These are phyloP conservation scores for Pulicaria dysenterica DNA, from an alignment of 129 eudicot genomes.

Conservation along the genomic window DNA sequence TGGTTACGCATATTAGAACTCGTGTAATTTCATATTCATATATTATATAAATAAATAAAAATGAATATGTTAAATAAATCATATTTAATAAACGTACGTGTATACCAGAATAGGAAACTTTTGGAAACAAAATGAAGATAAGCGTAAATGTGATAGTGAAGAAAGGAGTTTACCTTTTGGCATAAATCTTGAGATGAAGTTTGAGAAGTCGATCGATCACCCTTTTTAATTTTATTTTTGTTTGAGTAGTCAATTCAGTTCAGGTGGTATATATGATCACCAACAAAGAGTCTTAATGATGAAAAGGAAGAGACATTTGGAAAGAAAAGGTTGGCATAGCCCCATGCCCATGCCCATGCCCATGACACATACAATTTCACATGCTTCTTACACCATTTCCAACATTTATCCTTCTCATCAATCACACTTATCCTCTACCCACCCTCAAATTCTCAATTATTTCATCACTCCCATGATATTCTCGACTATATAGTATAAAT, in stretches of 20 bases:
- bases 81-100: neutral
- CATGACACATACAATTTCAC: constrained; percentile 37
- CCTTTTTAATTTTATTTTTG: neutral
- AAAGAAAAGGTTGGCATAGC: constrained; percentile 26
- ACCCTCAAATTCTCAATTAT: constrained; percentile 10
- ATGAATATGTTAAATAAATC: too few species aligned
- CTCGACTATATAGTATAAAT: too few species aligned
- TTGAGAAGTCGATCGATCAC: neutral
- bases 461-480: constrained; percentile 12
- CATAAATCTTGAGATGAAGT: neutral
- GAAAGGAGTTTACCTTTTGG: constrained; percentile 10
- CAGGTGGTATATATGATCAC: constrained; percentile 33
- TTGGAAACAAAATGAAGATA: neutral
- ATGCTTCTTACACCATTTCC: constrained; percentile 39
- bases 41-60: too few species aligned
- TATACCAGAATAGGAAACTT: neutral
- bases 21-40: too few species aligned
- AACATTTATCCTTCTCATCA: constrained; percentile 31
- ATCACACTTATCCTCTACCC: constrained; percentile 36
- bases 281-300: constrained; percentile 4
- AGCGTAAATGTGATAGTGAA: neutral
- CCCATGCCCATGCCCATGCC: constrained; percentile 39
- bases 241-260: constrained; percentile 29
- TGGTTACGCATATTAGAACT: neutral
- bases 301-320: constrained; percentile 32